Evolutionary conservation across 495 filamentous ascomycete species (phyloP).

Genomic region (Daldinia decipiens): DNA sequence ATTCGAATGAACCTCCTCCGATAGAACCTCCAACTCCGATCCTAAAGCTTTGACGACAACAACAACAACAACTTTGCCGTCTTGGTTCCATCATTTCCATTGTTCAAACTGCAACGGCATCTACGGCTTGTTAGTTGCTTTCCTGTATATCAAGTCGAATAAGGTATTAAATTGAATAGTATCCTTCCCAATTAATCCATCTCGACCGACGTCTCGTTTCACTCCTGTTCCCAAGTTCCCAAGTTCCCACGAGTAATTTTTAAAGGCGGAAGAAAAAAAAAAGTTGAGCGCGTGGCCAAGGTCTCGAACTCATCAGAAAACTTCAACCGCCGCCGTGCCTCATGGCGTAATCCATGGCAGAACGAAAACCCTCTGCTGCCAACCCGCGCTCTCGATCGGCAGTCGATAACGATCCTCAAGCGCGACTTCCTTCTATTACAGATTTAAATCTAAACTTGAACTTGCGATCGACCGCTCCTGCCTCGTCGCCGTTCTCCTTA

Average conservation of each 20-base stretch:
- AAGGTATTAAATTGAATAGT: constrained; percentile 14
- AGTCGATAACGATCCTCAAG: constrained; percentile 59
- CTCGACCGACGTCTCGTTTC: constrained; percentile 30
- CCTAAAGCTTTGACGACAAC: constrained; percentile 21
- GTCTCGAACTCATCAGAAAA: constrained; percentile 31
- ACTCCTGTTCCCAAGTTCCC: not conserved
- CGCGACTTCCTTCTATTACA: constrained; percentile 51
- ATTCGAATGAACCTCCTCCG: constrained; percentile 42
- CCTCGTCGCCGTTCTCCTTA: constrained; percentile 37
- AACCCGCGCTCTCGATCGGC: constrained; percentile 64
- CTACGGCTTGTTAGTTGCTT: not conserved
- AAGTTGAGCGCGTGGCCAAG: constrained; percentile 13
- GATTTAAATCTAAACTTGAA: constrained; percentile 39
- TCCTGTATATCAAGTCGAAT: constrained; percentile 23
- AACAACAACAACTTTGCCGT: not conserved
- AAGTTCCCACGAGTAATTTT: not conserved
- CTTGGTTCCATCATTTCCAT: constrained; percentile 20
- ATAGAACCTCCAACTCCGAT: constrained; percentile 38
- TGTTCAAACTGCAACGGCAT: not conserved
- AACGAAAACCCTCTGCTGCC: constrained; percentile 60
- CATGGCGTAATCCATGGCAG: constrained; percentile 70
- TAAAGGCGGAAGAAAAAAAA: constrained; percentile 1
- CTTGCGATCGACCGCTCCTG: constrained; percentile 37
- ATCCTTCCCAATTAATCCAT: constrained; percentile 9
- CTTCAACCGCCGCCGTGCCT: constrained; percentile 48